Base-by-base conservation (phyloP, 371 early-diverging fungal species). In the Mortierella sp. region DNA sequence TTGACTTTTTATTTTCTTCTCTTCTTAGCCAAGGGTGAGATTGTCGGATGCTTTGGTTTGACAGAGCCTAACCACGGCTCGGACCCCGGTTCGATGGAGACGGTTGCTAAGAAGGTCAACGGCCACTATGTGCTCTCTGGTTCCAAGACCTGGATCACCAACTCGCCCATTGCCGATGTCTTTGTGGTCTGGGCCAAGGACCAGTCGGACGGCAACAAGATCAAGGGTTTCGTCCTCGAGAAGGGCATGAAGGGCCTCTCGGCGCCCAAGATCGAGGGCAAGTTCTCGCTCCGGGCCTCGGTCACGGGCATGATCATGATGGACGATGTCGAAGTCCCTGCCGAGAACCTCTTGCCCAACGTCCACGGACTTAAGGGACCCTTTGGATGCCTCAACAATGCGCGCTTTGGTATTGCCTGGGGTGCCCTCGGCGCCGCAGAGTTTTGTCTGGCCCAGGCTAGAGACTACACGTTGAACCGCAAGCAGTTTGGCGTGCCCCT, bases 11-110 rank as follows among this genome's bases (percentile, higher is more conserved):
- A 47, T 39, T 37, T 58, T 61, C 65, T 29, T 50, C 40, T 45
- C 43, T 44, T 47, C 22, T 0, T 85, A 94, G 99, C 99, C 40
- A 92, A 88, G 68, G 99, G 99, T 73, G 93, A 96, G 79, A 85
- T 92, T 16, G 91, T 98, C 53, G 98, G 98, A 37, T 94, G 94
- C 75, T 99, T 99, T 81, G 99, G 99, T 52, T 88, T 99, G 67
- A 99, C 99, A 0, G 99, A 99, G 86, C 99, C 99, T 61, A 97
- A 99, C 89, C 97, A 97, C 85, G 99, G 99, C n/a, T 94, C 95
- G 41, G 99, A 99, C 86, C 98, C 98, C 5, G 93, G 89, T 22
- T 88, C 94, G 55, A 98, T 99, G 98, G 97, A 98, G 85, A 97
- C 98, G 16, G 91, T 87, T 9, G 99, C 99, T 47, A 87, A 87